These are phyloP conservation scores for Remersonia thermophila DNA, from an alignment of 2,329 filamentous ascomycete genomes.

Conservation along the genomic window DNA sequence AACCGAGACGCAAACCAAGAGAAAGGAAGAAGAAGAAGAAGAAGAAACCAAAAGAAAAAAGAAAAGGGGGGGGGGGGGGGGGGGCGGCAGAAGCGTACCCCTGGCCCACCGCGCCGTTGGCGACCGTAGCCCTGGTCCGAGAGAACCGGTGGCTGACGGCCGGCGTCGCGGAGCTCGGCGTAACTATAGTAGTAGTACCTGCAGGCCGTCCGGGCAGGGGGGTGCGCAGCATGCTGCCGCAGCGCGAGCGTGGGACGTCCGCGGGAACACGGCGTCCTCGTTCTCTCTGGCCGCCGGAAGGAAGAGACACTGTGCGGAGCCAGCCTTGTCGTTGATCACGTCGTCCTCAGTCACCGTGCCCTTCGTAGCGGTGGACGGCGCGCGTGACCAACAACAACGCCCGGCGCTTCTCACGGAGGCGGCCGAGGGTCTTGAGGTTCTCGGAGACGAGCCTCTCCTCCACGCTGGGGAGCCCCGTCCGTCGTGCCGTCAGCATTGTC, in stretches of 20 bases:
- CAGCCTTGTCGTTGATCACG: slow-evolving; percentile 19
- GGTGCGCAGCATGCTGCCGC: slow-evolving; percentile 44
- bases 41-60: too few species aligned
- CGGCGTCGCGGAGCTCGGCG: too few species aligned
- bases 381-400: slow-evolving; percentile 55
- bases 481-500: too few species aligned
- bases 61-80: too few species aligned
- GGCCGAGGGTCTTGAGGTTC: slow-evolving; percentile 33
- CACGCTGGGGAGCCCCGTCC: slow-evolving; percentile 3
- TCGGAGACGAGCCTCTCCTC: slow-evolving; percentile 21
- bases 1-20: too few species aligned
- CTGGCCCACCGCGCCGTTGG: too few species aligned
- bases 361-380: slow-evolving; percentile 55
- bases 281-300: slow-evolving; percentile 21
- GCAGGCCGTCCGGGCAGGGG: neutral
- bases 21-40: too few species aligned
- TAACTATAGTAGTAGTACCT: too few species aligned
- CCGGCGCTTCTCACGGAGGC: slow-evolving; percentile 62
- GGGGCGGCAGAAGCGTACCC: too few species aligned
- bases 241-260: slow-evolving; percentile 32
- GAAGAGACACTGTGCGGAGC: slow-evolving; percentile 17
- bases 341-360: slow-evolving; percentile 23
- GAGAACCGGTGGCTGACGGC: too few species aligned
- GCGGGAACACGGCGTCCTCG: slow-evolving; percentile 19
- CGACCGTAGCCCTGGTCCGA: too few species aligned